phyloP scores from a whole-genome alignment of 495 filamentous ascomycete species.

The Aspergillus sparsus region DNA sequence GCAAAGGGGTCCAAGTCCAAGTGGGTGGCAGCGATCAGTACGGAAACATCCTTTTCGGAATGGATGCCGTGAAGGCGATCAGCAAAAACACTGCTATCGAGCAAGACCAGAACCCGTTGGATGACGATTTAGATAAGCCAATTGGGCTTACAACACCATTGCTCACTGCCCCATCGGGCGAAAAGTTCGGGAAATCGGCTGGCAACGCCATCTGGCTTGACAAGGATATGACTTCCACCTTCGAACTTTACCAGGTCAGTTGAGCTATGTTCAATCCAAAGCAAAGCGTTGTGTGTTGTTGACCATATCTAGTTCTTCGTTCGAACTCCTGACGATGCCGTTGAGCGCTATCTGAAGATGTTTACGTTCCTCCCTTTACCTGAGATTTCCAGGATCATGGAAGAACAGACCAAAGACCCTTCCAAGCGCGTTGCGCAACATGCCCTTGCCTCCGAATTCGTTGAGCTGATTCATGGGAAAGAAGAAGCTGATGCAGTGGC shows the following conservation, averaged over 20 bases:
- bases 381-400: constrained; percentile 64
- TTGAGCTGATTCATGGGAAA: constrained; percentile 73
- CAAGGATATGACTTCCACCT: constrained; percentile 71
- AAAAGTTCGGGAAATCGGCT: constrained; percentile 93
- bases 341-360: constrained; percentile 78
- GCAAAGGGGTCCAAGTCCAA: constrained; percentile 69
- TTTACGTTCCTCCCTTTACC: constrained; percentile 83
- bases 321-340: constrained; percentile 74
- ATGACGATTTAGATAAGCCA: constrained; percentile 50
- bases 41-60: constrained; percentile 91
- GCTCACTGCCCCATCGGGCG: constrained; percentile 78
- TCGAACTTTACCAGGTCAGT: constrained; percentile 77
- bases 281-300: constrained; percentile 11
- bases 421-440: constrained; percentile 78
- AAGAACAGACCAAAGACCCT: constrained; percentile 63
- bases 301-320: constrained; percentile 69
- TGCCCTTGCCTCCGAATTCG: constrained; percentile 74
- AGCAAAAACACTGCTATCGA: constrained; percentile 50
- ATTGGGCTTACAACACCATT: constrained; percentile 89
- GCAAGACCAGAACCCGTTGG: constrained; percentile 29
- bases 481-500: constrained; percentile 56
- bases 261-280: background rate
- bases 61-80: constrained; percentile 76
- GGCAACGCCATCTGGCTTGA: constrained; percentile 96
- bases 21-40: constrained; percentile 96